Base-by-base conservation (phyloP, 805 yeast genomes). In the Saccharomycopsis babjevae region DNA sequence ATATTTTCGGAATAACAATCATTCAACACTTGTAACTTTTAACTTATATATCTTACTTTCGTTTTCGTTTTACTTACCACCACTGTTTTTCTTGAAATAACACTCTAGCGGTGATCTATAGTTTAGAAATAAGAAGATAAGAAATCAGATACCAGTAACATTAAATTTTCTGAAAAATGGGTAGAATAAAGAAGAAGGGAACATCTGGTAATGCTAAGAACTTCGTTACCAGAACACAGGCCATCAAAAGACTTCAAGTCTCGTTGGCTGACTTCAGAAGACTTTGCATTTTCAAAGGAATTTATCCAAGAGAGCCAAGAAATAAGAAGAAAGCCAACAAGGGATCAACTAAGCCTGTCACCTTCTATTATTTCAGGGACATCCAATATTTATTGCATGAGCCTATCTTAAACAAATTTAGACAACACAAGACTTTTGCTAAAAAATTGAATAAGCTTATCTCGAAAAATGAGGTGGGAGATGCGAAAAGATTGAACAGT, bases 201-300 rank as follows among this genome's bases (percentile, higher is more conserved):
- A 79, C 86, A 64, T 74, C 85, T 59, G 97, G 97, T 74, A 89
- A 89, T 68, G 97, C 97, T 65, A 89, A 86, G 76, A 89, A 90
- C 74, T 94, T 86, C 75, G 81, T 94, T 71, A 92, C 97, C 55
- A 83, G 99, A 75, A 86, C 97, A 0, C 97, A 90, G 73, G 99
- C 99, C 5, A 86, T 94, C 57, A 85, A 86, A 74, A 90, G 86
- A 72, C 78, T 94, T 64, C 99, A 94, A 75, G 87, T 94, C 34
- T 88, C 97, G 1, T 79, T 94, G 57, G 97, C 97, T 13, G 99
- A 94, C 76, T 94, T 94, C 82, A 85, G 97, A 76, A 84, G 99
- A 70, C 80, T 94, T 71, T 94, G 99, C 80, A 94, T 94, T 72
- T 90, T 94, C 81, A 94, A 94, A 74, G 99, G 99, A 58, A 92